phyloP scores from a whole-genome alignment of 306 rosid genomes.

The Quercus berberidifolia region DNA sequence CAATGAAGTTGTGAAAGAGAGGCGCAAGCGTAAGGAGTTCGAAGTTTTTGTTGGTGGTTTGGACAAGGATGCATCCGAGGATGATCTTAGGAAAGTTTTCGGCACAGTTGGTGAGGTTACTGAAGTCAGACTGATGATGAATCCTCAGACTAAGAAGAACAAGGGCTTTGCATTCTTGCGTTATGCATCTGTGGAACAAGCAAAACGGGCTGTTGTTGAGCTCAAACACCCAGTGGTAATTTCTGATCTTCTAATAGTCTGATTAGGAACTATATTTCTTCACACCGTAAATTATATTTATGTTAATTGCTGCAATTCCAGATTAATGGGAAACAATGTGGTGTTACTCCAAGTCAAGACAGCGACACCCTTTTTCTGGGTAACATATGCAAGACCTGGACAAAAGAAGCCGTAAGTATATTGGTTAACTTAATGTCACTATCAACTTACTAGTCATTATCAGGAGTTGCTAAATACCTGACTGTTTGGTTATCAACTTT shows the following conservation, averaged over 20 bases:
- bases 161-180: slow-evolving; percentile 99
- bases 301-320: slow-evolving; percentile 49
- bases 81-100: slow-evolving; percentile 80
- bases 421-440: slow-evolving; percentile 19
- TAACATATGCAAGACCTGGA: slow-evolving; percentile 96
- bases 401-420: slow-evolving; percentile 88
- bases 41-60: slow-evolving; percentile 98
- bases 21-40: slow-evolving; percentile 86
- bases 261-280: slow-evolving; percentile 23
- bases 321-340: slow-evolving; percentile 96
- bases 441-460: slow-evolving; percentile 15
- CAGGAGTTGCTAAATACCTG: slow-evolving; percentile 33
- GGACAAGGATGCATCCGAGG: slow-evolving; percentile 90
- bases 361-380: slow-evolving; percentile 96
- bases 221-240: slow-evolving; percentile 83
- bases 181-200: slow-evolving; percentile 85
- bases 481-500: slow-evolving; percentile 28
- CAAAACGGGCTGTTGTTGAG: slow-evolving; percentile 81
- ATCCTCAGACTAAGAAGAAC: slow-evolving; percentile 87
- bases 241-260: slow-evolving; percentile 27
- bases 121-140: slow-evolving; percentile 96
- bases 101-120: slow-evolving; percentile 73
- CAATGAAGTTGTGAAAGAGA: slow-evolving; percentile 84
- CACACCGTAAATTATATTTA: slow-evolving; percentile 25
- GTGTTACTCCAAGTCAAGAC: slow-evolving; percentile 96